Percentiles rank a stretch among this genome's conserved stretches.
Evolutionary conservation across 495 filamentous ascomycete genomes (phyloP).

Genomic region (Usnea hakonensis): DNA sequence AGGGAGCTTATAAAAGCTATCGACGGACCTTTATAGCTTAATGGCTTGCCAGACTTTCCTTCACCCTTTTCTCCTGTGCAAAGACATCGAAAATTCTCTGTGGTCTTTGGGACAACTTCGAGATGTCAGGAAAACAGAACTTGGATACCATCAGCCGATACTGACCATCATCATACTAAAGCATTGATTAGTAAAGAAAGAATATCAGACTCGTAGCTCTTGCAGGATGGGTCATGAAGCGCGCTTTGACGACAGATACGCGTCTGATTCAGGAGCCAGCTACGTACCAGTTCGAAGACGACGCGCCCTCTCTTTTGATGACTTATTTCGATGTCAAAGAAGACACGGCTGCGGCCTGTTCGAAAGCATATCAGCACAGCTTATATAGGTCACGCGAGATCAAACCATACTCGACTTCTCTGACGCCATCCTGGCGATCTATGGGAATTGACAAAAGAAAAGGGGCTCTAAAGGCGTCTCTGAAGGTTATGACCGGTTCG

Average conservation of each 20-base stretch:
- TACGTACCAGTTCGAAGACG: slow-evolving; percentile 67
- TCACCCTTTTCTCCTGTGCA: slow-evolving; percentile 90
- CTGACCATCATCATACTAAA: slow-evolving; percentile 69
- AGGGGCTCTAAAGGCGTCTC: background rate
- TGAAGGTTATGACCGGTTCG: background rate
- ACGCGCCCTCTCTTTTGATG: slow-evolving; percentile 63
- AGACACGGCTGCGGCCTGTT: slow-evolving; percentile 56
- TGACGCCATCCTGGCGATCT: slow-evolving; percentile 8
- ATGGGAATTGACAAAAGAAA: background rate
- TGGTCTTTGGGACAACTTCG: slow-evolving; percentile 79
- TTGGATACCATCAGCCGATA: slow-evolving; percentile 4
- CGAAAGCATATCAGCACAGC: background rate
- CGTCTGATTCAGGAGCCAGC: background rate
- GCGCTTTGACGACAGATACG: slow-evolving; percentile 1
- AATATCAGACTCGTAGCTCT: background rate
- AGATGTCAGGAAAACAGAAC: slow-evolving; percentile 5
- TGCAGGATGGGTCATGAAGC: slow-evolving; percentile 1
- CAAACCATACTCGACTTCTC: slow-evolving; percentile 12
- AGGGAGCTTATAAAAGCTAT: background rate
- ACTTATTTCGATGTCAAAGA: slow-evolving; percentile 82
- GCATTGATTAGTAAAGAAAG: slow-evolving; percentile 4
- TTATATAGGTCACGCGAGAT: background rate
- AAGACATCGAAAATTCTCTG: slow-evolving; percentile 88
- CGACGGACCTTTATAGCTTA: slow-evolving; percentile 54
- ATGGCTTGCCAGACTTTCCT: slow-evolving; percentile 74